Evolutionary conservation across 2,329 filamentous ascomycete species (phyloP).

Genomic region (Arthrocladium fulminans): DNA sequence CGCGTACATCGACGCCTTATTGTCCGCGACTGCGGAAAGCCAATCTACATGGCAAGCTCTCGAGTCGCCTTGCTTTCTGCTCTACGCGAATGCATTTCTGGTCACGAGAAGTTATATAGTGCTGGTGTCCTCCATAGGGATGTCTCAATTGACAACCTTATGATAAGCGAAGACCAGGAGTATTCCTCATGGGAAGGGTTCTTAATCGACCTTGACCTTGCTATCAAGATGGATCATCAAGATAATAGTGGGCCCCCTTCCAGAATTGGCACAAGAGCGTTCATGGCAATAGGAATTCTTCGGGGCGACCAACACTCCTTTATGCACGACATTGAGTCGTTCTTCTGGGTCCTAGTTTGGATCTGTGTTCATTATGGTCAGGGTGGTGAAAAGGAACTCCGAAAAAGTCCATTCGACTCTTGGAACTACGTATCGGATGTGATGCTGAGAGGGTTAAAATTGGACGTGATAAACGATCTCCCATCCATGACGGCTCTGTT

Average conservation of each 20-base stretch:
- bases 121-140: constrained; percentile 36
- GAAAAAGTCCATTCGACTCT: too few species aligned
- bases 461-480: too few species aligned
- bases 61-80: constrained; percentile 2
- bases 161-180: neutral
- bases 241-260: neutral
- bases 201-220: neutral
- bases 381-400: too few species aligned
- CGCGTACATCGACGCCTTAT: constrained; percentile 36
- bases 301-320: constrained; percentile 37
- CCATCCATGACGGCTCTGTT: too few species aligned
- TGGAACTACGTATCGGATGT: too few species aligned
- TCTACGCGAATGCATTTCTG: neutral
- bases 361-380: too few species aligned
- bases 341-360: constrained; percentile 43
- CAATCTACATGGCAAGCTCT: constrained; percentile 34
- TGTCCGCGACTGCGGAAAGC: constrained; percentile 33
- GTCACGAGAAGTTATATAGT: constrained; percentile 16
- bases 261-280: neutral
- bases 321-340: constrained; percentile 43
- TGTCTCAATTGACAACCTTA: constrained; percentile 31
- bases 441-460: too few species aligned
- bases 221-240: neutral
- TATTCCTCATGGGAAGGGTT: neutral
- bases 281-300: constrained; percentile 29